Evolutionary conservation across 2,329 filamentous ascomycete species (phyloP).

Genomic region (Shiraia sp.): DNA sequence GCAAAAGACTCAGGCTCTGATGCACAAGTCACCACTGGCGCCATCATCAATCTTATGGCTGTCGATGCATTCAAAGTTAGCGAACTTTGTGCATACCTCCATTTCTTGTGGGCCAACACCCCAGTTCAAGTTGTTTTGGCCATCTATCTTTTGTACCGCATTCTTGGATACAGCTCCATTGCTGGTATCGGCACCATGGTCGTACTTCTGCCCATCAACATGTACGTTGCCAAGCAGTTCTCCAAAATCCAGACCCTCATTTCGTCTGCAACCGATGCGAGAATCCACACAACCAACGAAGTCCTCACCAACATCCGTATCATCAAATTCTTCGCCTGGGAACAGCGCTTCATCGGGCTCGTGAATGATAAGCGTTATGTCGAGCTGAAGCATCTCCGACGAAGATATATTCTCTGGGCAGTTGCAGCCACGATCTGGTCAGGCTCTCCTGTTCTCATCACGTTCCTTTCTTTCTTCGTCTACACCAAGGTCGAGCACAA

Average conservation of each 20-base stretch:
- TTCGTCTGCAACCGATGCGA: conserved; percentile 88
- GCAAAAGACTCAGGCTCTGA: conserved; percentile 50
- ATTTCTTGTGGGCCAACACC: conserved; percentile 91
- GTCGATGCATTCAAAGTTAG: conserved; percentile 99
- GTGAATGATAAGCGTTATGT: conserved; percentile 84
- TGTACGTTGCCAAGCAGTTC: conserved; percentile 84
- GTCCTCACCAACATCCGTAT: conserved; percentile 96
- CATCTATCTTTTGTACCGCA: conserved; percentile 79
- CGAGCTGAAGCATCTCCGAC: conserved; percentile 78
- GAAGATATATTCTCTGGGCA: conserved; percentile 89
- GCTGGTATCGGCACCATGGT: conserved; percentile 91
- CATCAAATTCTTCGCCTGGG: conserved; percentile 99
- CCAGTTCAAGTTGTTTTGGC: conserved; percentile 86
- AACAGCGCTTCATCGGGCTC: conserved; percentile 81
- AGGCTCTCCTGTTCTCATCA: conserved; percentile 91
- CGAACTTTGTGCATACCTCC: conserved; percentile 90
- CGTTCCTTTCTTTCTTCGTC: conserved; percentile 91
- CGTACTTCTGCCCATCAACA: conserved; percentile 85
- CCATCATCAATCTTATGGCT: conserved; percentile 99
- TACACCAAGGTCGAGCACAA: conserved; percentile 92
- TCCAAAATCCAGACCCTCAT: conserved; percentile 86
- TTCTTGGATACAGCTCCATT: conserved; percentile 91
- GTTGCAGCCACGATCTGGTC: conserved; percentile 94
- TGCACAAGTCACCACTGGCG: conserved; percentile 86
- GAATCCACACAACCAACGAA: conserved; percentile 96